A percentile compares a stretch with the other conserved stretches of the same genome.
Conservation (phyloP, 345 rosid genomes). For the Euclidium syriacum region DNA sequence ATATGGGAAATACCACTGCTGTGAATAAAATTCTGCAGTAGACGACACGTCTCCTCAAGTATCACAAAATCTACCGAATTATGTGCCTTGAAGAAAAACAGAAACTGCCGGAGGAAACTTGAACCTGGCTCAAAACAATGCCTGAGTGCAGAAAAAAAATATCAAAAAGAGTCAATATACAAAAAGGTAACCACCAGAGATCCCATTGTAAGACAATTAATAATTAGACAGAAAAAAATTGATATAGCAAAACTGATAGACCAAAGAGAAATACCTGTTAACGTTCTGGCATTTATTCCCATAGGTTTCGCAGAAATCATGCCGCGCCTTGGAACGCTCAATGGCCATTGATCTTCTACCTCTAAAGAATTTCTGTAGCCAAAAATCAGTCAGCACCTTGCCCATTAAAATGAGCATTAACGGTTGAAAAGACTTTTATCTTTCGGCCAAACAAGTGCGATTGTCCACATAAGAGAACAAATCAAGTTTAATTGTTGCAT, state of each 20-base stretch:
- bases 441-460: not conserved
- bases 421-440: not conserved
- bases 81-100: slow-evolving; percentile 67
- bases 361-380: slow-evolving; percentile 91
- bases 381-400: slow-evolving; percentile 37
- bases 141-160: slow-evolving; percentile 41
- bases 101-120: slow-evolving; percentile 64
- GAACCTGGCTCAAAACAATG: slow-evolving; percentile 84
- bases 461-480: not conserved
- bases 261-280: slow-evolving; percentile 48
- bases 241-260: not conserved
- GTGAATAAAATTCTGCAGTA: slow-evolving; percentile 45
- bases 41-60: slow-evolving; percentile 66
- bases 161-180: not conserved
- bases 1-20: slow-evolving; percentile 43
- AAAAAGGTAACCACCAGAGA: not conserved
- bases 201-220: not conserved
- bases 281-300: slow-evolving; percentile 67
- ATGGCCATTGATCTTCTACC: slow-evolving; percentile 69
- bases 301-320: slow-evolving; percentile 52
- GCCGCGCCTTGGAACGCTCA: slow-evolving; percentile 59
- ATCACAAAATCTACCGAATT: slow-evolving; percentile 48
- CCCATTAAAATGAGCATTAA: slow-evolving; percentile 2
- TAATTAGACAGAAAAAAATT: not conserved
- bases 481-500: not conserved